phyloP scores from a whole-genome alignment of 2,329 filamentous ascomycete species.

The Exophiala bonariae region DNA sequence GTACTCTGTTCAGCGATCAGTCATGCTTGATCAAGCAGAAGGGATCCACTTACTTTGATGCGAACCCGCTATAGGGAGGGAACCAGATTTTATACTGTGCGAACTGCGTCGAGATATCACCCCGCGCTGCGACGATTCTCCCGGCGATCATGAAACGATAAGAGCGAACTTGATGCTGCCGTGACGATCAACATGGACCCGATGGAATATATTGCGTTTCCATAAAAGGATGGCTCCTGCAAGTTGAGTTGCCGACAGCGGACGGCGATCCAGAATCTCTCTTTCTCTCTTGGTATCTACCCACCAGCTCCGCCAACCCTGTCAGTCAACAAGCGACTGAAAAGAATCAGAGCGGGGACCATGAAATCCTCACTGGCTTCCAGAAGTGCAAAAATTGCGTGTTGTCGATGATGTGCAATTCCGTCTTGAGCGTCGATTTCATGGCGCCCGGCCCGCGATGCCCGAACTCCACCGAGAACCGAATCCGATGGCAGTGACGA shows the following conservation, averaged over 20 bases:
- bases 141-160: slow-evolving; percentile 63
- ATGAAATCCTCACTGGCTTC: slow-evolving; percentile 65
- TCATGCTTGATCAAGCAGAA: neutral
- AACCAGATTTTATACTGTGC: slow-evolving; percentile 66
- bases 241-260: too few species aligned
- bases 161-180: slow-evolving; percentile 55
- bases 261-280: too few species aligned
- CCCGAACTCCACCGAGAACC: slow-evolving; percentile 62
- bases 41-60: slow-evolving; percentile 44
- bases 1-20: neutral
- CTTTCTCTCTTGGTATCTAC: slow-evolving; percentile 28
- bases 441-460: slow-evolving; percentile 59
- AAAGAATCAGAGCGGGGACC: slow-evolving; percentile 56
- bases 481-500: slow-evolving; percentile 50
- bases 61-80: slow-evolving; percentile 61
- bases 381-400: slow-evolving; percentile 58
- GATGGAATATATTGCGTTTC: slow-evolving; percentile 59
- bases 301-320: slow-evolving; percentile 59
- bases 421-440: slow-evolving; percentile 62
- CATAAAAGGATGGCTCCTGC: slow-evolving; percentile 48
- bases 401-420: slow-evolving; percentile 61
- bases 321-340: slow-evolving; percentile 59
- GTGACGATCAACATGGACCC: slow-evolving; percentile 61
- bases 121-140: slow-evolving; percentile 55
- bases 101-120: slow-evolving; percentile 65